Base-by-base conservation (phyloP, 108 stramenopile genomes). In the Discostella stelligeroides region DNA sequence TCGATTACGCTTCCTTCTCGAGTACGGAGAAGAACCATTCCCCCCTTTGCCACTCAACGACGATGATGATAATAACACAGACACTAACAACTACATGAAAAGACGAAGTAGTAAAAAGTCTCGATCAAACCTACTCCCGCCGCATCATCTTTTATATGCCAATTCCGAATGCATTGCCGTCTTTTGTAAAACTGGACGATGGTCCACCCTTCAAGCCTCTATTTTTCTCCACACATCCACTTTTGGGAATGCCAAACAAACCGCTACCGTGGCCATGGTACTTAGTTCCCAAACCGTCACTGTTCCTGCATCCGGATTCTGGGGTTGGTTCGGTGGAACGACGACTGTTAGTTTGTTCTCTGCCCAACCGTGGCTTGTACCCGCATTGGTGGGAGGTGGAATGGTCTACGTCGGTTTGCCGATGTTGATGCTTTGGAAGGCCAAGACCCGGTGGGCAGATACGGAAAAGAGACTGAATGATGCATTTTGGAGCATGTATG, bases 111-210 rank as follows among this genome's bases (percentile, higher is more conserved):
- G 25, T 10, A 23, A 37, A 47, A 14, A 54, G n/a, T 61, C 12
- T 42, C 60, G 43, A 66, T 43, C 34, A 39, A 56, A 47, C 29
- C 43, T 81, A n/a, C 62, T 91, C 8, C 85, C 90, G 13, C 84
- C 85, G 10, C 89, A 94, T 76, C 86, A 90, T 60, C 68, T 86
- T 8, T 51, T 94, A 27, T 72, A 88, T 42, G 84, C 93, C 20
- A 94, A 94, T 66, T 88, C 86, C 18, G 93, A 94, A 74, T 94
- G 93, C 43, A 89, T 94, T 20, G 93, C 93, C 7, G 86, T 94
- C 11, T 94, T 86, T 86, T 84, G 51, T 10, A 79, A 79, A 45
- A 79, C 77, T 12, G 77, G 77, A 20, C 77, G 70, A 23, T 79
- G 77, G 77, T 71, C 70, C 24, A 79, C 77, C 3, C 70, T 79